Conservation (phyloP, 2,329 filamentous ascomycete species). For the Diaporthe aspalathi region DNA sequence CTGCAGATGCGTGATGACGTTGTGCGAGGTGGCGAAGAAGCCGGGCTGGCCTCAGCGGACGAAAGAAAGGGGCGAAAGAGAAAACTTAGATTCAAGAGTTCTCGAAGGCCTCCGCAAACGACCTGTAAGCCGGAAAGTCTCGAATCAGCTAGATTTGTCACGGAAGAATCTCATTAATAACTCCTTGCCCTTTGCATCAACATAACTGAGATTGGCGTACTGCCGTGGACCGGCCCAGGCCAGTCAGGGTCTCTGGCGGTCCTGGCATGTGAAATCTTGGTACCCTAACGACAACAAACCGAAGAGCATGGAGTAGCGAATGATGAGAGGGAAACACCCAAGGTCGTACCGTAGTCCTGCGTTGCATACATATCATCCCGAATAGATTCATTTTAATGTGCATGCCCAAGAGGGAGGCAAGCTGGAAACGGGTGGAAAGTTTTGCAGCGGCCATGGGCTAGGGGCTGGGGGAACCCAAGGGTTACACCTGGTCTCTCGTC, state of each 20-base stretch:
- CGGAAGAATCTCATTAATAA: neutral
- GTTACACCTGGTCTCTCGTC: slow-evolving; percentile 30
- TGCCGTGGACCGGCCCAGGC: neutral
- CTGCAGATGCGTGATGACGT: slow-evolving; percentile 36
- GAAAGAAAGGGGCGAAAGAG: neutral
- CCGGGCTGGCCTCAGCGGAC: neutral
- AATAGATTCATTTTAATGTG: too few relatives aligned
- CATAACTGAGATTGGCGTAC: neutral
- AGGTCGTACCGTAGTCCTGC: neutral
- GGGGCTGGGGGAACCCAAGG: slow-evolving; percentile 23
- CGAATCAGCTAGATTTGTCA: neutral
- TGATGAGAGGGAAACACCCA: neutral
- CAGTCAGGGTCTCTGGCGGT: neutral
- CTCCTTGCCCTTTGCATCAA: neutral
- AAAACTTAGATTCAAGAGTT: neutral
- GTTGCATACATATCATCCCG: too few relatives aligned
- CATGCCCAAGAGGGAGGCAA: too few relatives aligned
- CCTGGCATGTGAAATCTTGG: slow-evolving; percentile 27
- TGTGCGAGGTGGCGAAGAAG: slow-evolving; percentile 26
- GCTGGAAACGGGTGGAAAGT: neutral
- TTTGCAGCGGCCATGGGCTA: neutral
- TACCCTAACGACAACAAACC: neutral
- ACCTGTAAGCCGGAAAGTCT: too few relatives aligned
- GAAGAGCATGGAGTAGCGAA: too few relatives aligned
- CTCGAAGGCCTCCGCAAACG: neutral